Evolutionary conservation across 345 rosid species (phyloP), one percentile per base, ranked within the genome.

Genomic region (Syzygium grande): DNA sequence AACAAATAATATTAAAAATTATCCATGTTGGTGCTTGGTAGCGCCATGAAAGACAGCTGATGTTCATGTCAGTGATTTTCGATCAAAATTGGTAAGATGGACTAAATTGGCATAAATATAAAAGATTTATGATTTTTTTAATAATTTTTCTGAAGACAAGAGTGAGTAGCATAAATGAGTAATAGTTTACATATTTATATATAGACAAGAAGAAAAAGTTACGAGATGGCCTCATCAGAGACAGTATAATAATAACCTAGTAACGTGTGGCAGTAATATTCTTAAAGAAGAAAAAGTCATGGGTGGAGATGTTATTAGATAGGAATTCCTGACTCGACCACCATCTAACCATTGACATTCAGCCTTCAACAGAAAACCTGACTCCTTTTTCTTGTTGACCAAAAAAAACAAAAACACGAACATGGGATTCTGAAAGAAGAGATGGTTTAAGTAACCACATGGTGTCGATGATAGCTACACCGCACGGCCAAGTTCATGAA

Each of bases 401-500:
- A 1, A 11, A 23, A 41, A 53, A 84, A 52, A 59, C 27, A 59
- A 59, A 51, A 25, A 84, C 29, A 84, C 27, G 46, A 23, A 29
- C 59, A 9, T 29, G 63, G 61, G 86, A 29, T 52, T 29, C 59
- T 19, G 55, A 29, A 11, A 34, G 5, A 46, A 84, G 30, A 17
- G 86, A 52, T n/a, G 13, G 25, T 16, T 52, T 53, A 17, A 38
- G 84, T 9, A 79, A 51, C 51, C 46, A 41, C 46, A 79, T 43
- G 84, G n/a, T 21, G 84, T 21, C 51, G 27, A 51, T 58, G 91
- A 88, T 41, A 63, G 88, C 38, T 84, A 79, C 85, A 63, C 55
- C 80, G 63, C 51, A 73, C 73, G 80, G 49, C 84, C 84, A 89
- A 84, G 86, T 86, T 87, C 89, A 84, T 84, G 88, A 56, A 89